Evolutionary conservation across 2,329 filamentous ascomycete genomes (phyloP), one percentile per base, ranked within the genome.

Genomic region (Ascocoryne sarcoides): DNA sequence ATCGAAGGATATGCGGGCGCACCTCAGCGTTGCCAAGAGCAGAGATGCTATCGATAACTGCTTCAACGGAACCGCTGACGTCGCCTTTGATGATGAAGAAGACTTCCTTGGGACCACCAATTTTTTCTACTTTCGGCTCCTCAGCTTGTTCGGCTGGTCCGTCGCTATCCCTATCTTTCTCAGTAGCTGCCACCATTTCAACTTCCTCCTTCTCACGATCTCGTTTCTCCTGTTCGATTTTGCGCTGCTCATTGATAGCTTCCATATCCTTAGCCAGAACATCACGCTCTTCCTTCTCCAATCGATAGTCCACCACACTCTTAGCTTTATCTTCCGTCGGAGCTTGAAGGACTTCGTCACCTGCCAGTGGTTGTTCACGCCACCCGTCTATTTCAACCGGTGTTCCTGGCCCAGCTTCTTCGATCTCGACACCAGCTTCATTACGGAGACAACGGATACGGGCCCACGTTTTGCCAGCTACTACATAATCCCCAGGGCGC

Each of bases 351-450:
- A 94, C 82, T 65, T 87, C 79, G 54, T 93, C 85, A 36, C 93
- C 93, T 1, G 92, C 90, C 17, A 75, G 72, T 1, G 92, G 90
- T 49, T 87, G 81, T 26, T 87, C 84, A 53, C 81, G 80, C 92
- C 92, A 98, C n/a, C 92, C 92, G 47, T 95, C 79, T 15, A 98
- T 77, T 62, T 96, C 87, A 3, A 95, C 84, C 0, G 93, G 88
- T 19, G 82, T 92, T 26, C 92, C 92, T 0, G 92, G 93, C 0
- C 80, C 77, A 10, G 87, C 89, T 61, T 87, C 79, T 1, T 68
- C 52, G 12, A 96, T 66, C 10, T 79, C 70, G 2, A 72, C 64
- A 15, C 92, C 90, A 4, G 82, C 82, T 66, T 96, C 90, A 57
- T 95, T 94, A 18, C 80, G 79, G 16, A 98, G 69, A 23, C 76